Base-by-base conservation (phyloP, 495 filamentous ascomycete species). In the Jackrogersella multiformis region DNA sequence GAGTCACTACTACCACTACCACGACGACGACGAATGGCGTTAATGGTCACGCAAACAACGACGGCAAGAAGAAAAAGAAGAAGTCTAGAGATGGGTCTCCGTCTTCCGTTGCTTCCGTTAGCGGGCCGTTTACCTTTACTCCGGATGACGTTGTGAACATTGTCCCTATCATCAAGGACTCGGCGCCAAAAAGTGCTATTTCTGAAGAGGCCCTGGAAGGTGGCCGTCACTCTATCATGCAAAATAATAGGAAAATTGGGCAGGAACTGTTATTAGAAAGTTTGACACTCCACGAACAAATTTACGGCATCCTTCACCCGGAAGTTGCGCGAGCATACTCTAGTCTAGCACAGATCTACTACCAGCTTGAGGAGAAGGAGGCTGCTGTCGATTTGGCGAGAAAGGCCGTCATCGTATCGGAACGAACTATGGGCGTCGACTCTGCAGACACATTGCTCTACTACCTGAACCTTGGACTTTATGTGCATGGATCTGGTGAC, bases 271-370 rank as follows among this genome's bases (percentile, higher is more conserved):
- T 99, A 35, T 82, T 98, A 44, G 96, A 99, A 76, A 97, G 93
- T 18, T 83, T 99, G 63, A 96, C 95, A 45, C 84, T 99, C 28
- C 93, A 99, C 72, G 96, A 99, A 80, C 96, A 99, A 78, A 97
- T 99, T 72, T 99, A 99, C 72, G 96, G 96, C 59, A 93, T 97
- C 38, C 84, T 99, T 20, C 96, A 99, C 75, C 93, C 96, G 9
- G 96, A 99, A 78, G 94, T 98, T 68, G 94, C 94, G 56, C 88
- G 94, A 76, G 89, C 96, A 32, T 99, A 99, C 81, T 92, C 96
- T 77, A 91, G 90, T 36, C 83, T 99, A 26, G 96, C 96, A 5
- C 96, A 95, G 85, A 84, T 98, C 41, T 97, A 97, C 80, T 97
- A 92, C 78, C 90, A 94, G 75, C 87, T 96, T 10, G 95, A 97